Conservation (phyloP, 2,329 filamentous ascomycete species). For the Verticillium nonalfalfae region DNA sequence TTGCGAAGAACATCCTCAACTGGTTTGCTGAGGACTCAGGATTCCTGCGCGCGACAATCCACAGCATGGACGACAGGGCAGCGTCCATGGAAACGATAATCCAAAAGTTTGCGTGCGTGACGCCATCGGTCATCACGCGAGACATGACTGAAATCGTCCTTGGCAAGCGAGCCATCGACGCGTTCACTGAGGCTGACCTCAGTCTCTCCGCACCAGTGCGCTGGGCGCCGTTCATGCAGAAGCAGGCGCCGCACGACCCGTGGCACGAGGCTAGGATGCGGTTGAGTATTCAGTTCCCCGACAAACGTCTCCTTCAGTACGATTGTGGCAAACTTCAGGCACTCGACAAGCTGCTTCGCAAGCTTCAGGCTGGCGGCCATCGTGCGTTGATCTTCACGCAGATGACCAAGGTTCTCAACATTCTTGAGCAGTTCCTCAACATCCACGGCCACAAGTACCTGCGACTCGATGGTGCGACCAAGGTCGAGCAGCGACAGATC, state of each 20-base stretch:
- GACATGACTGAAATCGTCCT: conserved; percentile 66
- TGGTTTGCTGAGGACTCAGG: conserved; percentile 71
- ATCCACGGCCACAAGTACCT: conserved; percentile 97
- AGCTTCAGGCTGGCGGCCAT: conserved; percentile 83
- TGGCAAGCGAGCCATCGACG: conserved; percentile 50
- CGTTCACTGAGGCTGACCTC: conserved; percentile 51
- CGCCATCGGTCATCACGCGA: conserved; percentile 77
- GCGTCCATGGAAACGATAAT: conserved; percentile 67
- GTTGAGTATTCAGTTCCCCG: conserved; percentile 91
- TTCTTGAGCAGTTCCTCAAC: conserved; percentile 94
- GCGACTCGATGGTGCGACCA: conserved; percentile 91
- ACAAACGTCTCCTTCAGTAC: conserved; percentile 92
- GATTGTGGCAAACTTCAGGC: conserved; percentile 96
- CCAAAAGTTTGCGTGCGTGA: conserved; percentile 86
- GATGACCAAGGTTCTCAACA: conserved; percentile 98
- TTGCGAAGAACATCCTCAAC: conserved; percentile 57
- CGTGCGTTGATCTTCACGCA: conserved; percentile 97
- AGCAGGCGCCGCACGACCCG: conserved; percentile 60
- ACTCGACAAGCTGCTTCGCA: conserved; percentile 77
- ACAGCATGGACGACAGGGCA: conserved; percentile 67
- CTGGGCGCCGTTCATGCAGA: conserved; percentile 50
- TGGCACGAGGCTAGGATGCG: conserved; percentile 94
- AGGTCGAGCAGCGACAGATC: conserved; percentile 91
- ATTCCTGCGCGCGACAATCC: conserved; percentile 60
- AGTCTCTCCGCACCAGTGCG: conserved; percentile 50